Conservation (phyloP, 164 flowering plant species). For the Litsea cubeba region DNA sequence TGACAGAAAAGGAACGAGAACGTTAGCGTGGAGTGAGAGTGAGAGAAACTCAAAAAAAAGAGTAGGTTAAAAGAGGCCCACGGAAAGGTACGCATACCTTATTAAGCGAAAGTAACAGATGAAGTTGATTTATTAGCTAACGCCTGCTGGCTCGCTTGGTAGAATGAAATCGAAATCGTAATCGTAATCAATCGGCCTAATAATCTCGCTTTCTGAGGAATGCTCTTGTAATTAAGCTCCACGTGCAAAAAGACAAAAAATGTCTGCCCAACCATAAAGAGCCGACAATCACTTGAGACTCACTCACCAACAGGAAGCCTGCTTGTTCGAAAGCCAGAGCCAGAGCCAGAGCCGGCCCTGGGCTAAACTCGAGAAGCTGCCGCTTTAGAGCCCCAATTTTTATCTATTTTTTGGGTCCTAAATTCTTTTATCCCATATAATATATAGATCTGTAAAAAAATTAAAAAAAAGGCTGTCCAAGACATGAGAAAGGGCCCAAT, state of each 20-base stretch:
- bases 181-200: neutral
- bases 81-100: neutral
- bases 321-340: too few species aligned
- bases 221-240: neutral
- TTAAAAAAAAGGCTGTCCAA: too few species aligned
- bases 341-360: too few species aligned
- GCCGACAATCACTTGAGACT: too few species aligned
- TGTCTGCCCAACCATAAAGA: neutral
- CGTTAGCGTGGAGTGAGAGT: neutral
- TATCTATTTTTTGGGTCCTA: too few species aligned
- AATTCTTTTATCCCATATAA: too few species aligned
- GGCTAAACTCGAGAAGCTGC: too few species aligned
- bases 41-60: neutral
- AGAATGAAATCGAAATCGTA: neutral
- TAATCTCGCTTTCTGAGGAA: neutral
- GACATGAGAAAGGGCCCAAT: too few species aligned
- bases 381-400: too few species aligned
- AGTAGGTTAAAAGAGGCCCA: neutral
- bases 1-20: neutral
- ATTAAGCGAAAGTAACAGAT: neutral
- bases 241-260: neutral
- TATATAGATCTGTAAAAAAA: too few species aligned
- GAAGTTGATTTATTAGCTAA: neutral
- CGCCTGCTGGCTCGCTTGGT: neutral
- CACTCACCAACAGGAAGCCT: too few species aligned